Conservation (phyloP, 495 filamentous ascomycete genomes). For the Aspergillus taichungensis region DNA sequence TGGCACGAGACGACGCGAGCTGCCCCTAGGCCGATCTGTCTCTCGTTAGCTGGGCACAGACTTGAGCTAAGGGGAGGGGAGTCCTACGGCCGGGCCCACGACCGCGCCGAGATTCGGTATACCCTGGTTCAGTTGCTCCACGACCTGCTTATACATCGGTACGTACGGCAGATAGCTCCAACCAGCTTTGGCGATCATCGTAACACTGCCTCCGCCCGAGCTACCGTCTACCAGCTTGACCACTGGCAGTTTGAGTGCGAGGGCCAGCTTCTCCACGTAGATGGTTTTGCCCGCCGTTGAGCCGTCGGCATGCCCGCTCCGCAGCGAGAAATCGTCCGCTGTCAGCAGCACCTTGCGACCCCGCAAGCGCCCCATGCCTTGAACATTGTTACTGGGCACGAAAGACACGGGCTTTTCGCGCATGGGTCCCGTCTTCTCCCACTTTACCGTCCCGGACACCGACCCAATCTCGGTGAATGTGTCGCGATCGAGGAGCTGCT, state of each 20-base stretch:
- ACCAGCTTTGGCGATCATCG: slow-evolving; percentile 44
- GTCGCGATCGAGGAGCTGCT: slow-evolving; percentile 43
- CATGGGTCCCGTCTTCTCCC: slow-evolving; percentile 39
- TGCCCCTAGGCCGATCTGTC: slow-evolving; percentile 51
- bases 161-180: slow-evolving; percentile 52
- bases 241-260: slow-evolving; percentile 45
- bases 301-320: slow-evolving; percentile 55
- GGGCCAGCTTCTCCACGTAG: slow-evolving; percentile 47
- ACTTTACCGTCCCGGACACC: slow-evolving; percentile 48
- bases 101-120: slow-evolving; percentile 57
- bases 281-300: slow-evolving; percentile 48
- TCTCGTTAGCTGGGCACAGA: not conserved
- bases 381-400: slow-evolving; percentile 48
- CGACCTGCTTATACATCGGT: slow-evolving; percentile 37
- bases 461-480: slow-evolving; percentile 51
- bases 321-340: slow-evolving; percentile 55
- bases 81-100: slow-evolving; percentile 45
- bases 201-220: slow-evolving; percentile 53
- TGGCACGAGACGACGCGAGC: slow-evolving; percentile 52
- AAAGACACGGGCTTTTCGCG: slow-evolving; percentile 43
- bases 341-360: slow-evolving; percentile 50
- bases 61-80: not conserved
- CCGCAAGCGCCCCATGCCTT: slow-evolving; percentile 37
- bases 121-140: slow-evolving; percentile 50
- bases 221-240: slow-evolving; percentile 56